phyloP scores from a whole-genome alignment of 2,329 filamentous ascomycete species.

The Apiospora malaysiana region DNA sequence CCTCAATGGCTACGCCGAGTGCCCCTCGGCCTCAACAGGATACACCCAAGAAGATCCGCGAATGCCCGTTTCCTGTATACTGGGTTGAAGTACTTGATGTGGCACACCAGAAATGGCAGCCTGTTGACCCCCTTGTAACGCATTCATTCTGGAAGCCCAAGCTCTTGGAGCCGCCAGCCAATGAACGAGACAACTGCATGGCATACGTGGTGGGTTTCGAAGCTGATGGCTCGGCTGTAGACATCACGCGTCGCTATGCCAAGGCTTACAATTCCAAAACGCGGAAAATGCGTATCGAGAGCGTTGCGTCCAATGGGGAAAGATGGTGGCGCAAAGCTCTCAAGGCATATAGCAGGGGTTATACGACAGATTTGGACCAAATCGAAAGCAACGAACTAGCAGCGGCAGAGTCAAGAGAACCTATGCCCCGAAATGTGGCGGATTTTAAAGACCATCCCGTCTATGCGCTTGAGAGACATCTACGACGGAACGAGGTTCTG shows the following conservation, averaged over 20 bases:
- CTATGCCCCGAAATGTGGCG: constrained; percentile 83
- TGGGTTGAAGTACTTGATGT: constrained; percentile 94
- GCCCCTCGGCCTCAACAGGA: constrained; percentile 40
- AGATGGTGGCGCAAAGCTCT: constrained; percentile 62
- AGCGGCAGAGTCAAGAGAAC: constrained; percentile 74
- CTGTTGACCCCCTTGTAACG: constrained; percentile 85
- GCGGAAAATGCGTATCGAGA: constrained; percentile 78
- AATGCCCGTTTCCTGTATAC: constrained; percentile 82
- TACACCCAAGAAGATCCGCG: constrained; percentile 56
- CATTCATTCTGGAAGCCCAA: constrained; percentile 74
- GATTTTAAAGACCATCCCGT: constrained; percentile 88
- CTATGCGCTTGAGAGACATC: constrained; percentile 83
- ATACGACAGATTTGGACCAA: constrained; percentile 72
- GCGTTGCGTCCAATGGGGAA: constrained; percentile 51
- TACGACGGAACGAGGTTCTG: constrained; percentile 84
- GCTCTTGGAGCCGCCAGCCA: constrained; percentile 82
- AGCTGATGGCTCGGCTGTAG: constrained; percentile 75
- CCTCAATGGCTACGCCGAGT: constrained; percentile 46
- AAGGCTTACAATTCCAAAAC: constrained; percentile 94
- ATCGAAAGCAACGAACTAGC: constrained; percentile 81
- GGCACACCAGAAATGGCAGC: constrained; percentile 88
- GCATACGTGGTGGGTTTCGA: constrained; percentile 88
- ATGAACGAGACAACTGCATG: constrained; percentile 77
- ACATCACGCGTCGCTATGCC: constrained; percentile 87
- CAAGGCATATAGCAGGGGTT: constrained; percentile 51